Percentiles rank a stretch among this genome's conserved stretches.
Conservation (phyloP, 768 basidiomycete species). For the Pholiota conissans region DNA sequence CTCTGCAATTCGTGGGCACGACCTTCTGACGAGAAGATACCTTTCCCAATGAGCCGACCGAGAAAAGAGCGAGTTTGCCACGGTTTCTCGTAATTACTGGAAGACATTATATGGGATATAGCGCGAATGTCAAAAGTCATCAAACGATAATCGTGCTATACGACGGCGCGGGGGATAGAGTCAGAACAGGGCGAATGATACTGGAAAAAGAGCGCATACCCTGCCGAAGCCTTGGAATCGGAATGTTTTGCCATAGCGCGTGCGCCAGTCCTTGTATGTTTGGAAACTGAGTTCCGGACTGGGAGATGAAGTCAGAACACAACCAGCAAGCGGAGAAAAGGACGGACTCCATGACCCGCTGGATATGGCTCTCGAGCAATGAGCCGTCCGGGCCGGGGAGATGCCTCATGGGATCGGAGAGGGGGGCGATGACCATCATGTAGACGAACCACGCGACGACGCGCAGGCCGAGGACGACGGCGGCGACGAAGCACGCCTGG, state of each 20-base stretch:
- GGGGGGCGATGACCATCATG: conserved; percentile 42
- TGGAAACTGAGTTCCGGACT: conserved; percentile 44
- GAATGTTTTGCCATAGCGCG: conserved; percentile 49
- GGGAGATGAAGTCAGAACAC: neutral
- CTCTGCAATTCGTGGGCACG: conserved; percentile 46
- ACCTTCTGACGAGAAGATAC: conserved; percentile 55
- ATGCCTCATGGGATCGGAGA: conserved; percentile 45
- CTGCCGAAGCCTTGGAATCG: conserved; percentile 56
- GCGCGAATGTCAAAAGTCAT: conserved; percentile 53
- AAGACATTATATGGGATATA: conserved; percentile 47
- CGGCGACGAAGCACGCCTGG: conserved; percentile 29
- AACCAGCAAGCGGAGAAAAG: no score
- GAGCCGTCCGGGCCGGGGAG: conserved; percentile 48
- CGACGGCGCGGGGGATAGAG: no score
- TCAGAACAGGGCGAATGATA: neutral
- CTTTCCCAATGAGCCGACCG: conserved; percentile 50
- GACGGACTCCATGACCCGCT: conserved; percentile 47
- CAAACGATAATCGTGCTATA: conserved; percentile 52
- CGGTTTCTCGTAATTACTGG: conserved; percentile 52
- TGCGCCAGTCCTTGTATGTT: conserved; percentile 44
- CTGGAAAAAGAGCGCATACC: conserved; percentile 25
- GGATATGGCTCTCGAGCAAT: conserved; percentile 43
- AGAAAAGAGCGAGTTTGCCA: conserved; percentile 54
- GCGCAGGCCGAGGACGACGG: conserved; percentile 33
- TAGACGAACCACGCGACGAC: conserved; percentile 41